Conservation (phyloP, 768 basidiomycete species). For the Trametes gibbosa region DNA sequence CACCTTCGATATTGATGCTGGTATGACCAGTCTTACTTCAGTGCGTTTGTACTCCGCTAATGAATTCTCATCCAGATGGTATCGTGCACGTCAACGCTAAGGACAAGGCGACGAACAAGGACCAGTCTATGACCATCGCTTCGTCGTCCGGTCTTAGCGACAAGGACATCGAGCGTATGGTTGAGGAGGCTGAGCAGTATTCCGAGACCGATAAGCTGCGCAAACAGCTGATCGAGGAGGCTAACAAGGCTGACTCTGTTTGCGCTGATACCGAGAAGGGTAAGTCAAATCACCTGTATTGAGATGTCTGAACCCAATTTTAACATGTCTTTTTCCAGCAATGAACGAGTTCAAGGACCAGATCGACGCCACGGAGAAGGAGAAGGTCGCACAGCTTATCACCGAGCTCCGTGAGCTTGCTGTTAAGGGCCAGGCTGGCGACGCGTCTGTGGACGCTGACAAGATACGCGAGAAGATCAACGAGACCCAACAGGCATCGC, state of each 20-base stretch:
- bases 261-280: constrained; percentile 95
- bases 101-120: constrained; percentile 88
- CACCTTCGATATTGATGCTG: constrained; percentile 97
- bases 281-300: constrained; percentile 30
- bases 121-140: constrained; percentile 96
- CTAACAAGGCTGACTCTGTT: constrained; percentile 95
- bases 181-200: constrained; percentile 88
- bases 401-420: constrained; percentile 86
- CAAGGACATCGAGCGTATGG: constrained; percentile 97
- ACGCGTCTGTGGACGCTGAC: constrained; percentile 78
- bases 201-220: constrained; percentile 92
- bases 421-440: constrained; percentile 85
- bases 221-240: constrained; percentile 86
- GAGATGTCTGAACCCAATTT: not conserved
- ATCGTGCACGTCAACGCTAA: constrained; percentile 97
- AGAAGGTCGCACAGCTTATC: constrained; percentile 88
- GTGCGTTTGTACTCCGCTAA: too few relatives aligned
- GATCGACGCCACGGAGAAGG: constrained; percentile 87
- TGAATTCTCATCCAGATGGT: constrained; percentile 52
- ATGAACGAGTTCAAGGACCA: constrained; percentile 99
- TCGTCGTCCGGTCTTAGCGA: constrained; percentile 96
- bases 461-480: constrained; percentile 88
- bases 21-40: constrained; percentile 37
- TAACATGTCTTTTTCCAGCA: constrained; percentile 43
- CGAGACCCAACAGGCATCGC: constrained; percentile 92